Conservation (phyloP, 2,329 filamentous ascomycete genomes). For the Tolypocladium capitatum region DNA sequence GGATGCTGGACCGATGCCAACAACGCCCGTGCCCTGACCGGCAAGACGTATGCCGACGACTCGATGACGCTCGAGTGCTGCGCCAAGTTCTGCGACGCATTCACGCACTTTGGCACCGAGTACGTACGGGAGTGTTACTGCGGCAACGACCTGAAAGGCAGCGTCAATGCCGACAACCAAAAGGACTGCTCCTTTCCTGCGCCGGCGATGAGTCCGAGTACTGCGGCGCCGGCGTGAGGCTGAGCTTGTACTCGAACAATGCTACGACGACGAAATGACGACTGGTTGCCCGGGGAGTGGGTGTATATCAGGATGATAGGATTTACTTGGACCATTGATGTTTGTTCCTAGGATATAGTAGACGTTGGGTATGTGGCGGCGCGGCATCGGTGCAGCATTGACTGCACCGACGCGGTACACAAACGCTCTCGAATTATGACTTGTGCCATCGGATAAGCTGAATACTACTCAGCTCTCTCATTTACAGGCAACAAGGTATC, state of each 20-base stretch:
- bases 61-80: conserved; percentile 22
- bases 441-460: background rate
- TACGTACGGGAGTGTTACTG: conserved; percentile 27
- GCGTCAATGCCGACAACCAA: conserved; percentile 14
- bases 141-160: conserved; percentile 18
- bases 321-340: background rate
- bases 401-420: background rate
- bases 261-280: background rate
- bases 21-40: conserved; percentile 16
- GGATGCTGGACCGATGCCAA: conserved; percentile 24
- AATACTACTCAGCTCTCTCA: background rate
- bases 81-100: conserved; percentile 16
- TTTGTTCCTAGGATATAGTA: background rate
- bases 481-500: background rate
- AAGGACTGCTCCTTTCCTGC: conserved; percentile 21
- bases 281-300: background rate
- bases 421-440: background rate
- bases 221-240: conserved; percentile 20
- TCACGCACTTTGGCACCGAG: conserved; percentile 19
- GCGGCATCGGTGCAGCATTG: background rate
- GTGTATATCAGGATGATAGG: background rate
- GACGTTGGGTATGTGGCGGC: background rate
- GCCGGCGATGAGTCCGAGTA: conserved; percentile 17
- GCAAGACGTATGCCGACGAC: conserved; percentile 15
- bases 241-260: conserved; percentile 18